Evolutionary conservation across 805 yeast genomes (phyloP), one percentile per base, ranked within the genome.

Genomic region (Ogataea haglerorum): DNA sequence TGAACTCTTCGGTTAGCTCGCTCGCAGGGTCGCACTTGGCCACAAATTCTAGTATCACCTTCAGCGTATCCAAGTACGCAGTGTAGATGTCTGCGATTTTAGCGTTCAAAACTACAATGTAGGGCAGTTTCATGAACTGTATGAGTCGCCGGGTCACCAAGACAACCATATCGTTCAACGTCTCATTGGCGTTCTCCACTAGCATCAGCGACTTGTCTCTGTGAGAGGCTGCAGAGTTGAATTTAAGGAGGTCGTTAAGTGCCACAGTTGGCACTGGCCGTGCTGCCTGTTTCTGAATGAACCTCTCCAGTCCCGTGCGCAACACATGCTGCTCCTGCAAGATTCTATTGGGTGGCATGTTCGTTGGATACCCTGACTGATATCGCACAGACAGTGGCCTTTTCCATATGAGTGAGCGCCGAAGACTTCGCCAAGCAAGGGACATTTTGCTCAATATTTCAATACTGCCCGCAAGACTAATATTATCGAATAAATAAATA

Each of bases 21-120:
- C 30, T 34, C 3, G 36, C 36, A 2, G 51, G 43, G 17, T 40
- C 45, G 18, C 49, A 43, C 8, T 40, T 27, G 7, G 45, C 62
- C 57, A 39, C 67, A 34, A 70, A 65, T 2, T 67, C 56, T 17
- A 75, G 52, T 36, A 81, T 52, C 5, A 74, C 67, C 36, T 75
- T 67, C 67, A 88, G 73, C 2, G 95, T 82, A 42, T 78, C 70
- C 47, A 87, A 66, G 64, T 91, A 91, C 34, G 82, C 64, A 52
- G 77, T 72, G 66, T 88, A 87, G 16, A 85, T 82, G 51, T 77
- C 78, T 9, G 91, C 83, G 37, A 91, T 82, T 53, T 86, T 79
- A 5, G 97, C 97, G 58, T 91, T 91, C 46, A 91, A 63, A 41
- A 89, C 82, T 34, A 83, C 88, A 51, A 90, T 73, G 59, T 88